A percentile compares a stretch with the other conserved stretches of the same genome.
phyloP scores from a whole-genome alignment of 306 rosid genomes.

The Notholithocarpus densiflorus region DNA sequence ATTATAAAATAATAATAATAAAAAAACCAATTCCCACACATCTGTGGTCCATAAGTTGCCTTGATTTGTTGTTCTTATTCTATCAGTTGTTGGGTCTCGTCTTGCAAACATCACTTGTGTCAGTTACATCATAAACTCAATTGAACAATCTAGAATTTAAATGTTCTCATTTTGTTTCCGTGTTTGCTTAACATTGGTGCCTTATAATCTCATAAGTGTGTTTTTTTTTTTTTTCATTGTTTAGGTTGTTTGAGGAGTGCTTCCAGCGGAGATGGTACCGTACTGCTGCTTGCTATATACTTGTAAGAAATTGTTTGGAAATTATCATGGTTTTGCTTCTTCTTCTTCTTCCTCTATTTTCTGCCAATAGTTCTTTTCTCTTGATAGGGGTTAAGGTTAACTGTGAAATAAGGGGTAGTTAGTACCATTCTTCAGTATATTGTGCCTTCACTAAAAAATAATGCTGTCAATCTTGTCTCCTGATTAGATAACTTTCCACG shows the following conservation, averaged over 20 bases:
- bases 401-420: constrained; percentile 1
- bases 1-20: too few species aligned
- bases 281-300: constrained; percentile 97
- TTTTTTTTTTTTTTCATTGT: constrained; percentile 11
- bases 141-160: not conserved
- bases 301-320: constrained; percentile 50
- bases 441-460: not conserved
- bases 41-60: not conserved
- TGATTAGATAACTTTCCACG: not conserved
- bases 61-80: not conserved
- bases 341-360: constrained; percentile 7
- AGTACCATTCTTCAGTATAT: not conserved
- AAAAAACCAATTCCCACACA: not conserved
- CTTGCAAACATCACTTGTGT: not conserved
- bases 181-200: not conserved
- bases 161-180: not conserved
- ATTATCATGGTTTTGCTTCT: constrained; percentile 10
- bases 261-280: constrained; percentile 98
- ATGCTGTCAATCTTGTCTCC: not conserved
- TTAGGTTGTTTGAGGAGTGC: constrained; percentile 97
- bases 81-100: not conserved
- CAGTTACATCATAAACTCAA: not conserved
- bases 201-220: not conserved
- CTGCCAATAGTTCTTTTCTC: not conserved
- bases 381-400: not conserved